These are phyloP conservation scores for Annulohypoxylon bovei DNA, from an alignment of 495 filamentous ascomycete species.

Conservation along the genomic window DNA sequence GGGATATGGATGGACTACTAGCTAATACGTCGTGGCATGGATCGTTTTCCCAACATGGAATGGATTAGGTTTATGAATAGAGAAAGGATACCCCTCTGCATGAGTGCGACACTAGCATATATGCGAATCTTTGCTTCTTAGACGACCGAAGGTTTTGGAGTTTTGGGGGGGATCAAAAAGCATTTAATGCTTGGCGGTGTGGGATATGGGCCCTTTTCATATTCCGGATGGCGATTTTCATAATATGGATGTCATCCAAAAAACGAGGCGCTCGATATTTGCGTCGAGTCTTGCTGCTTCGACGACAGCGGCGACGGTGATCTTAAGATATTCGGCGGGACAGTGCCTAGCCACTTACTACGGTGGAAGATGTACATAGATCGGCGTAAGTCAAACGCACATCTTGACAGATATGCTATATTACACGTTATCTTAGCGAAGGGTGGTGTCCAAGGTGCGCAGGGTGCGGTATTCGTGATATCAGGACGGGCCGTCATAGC, in stretches of 20 bases:
- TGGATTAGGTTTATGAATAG: slow-evolving; percentile 44
- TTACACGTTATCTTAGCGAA: not conserved
- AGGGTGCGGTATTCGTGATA: slow-evolving; percentile 14
- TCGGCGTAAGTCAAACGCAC: slow-evolving; percentile 19
- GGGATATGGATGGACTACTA: slow-evolving; percentile 55
- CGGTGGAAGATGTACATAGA: slow-evolving; percentile 30
- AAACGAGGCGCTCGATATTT: slow-evolving; percentile 9
- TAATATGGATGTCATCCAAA: slow-evolving; percentile 22
- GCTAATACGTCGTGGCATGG: slow-evolving; percentile 49
- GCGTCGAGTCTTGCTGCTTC: not conserved
- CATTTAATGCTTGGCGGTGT: slow-evolving; percentile 18
- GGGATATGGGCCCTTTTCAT: slow-evolving; percentile 13
- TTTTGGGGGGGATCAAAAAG: slow-evolving; percentile 34
- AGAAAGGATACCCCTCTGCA: slow-evolving; percentile 47
- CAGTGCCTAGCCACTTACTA: not conserved
- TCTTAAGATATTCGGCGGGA: slow-evolving; percentile 14
- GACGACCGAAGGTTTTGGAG: slow-evolving; percentile 29
- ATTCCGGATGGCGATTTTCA: slow-evolving; percentile 18
- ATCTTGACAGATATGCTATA: slow-evolving; percentile 18
- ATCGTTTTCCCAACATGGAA: slow-evolving; percentile 45
- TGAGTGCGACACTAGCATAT: slow-evolving; percentile 31
- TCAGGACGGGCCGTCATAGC: not conserved
- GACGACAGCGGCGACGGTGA: slow-evolving; percentile 1
- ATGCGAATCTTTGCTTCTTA: slow-evolving; percentile 29
- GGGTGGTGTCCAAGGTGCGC: not conserved